Percentiles rank a stretch among this genome's conserved stretches.
Evolutionary conservation across 169 alveolate species (phyloP).

Genomic region (Plasmodium fragile): DNA sequence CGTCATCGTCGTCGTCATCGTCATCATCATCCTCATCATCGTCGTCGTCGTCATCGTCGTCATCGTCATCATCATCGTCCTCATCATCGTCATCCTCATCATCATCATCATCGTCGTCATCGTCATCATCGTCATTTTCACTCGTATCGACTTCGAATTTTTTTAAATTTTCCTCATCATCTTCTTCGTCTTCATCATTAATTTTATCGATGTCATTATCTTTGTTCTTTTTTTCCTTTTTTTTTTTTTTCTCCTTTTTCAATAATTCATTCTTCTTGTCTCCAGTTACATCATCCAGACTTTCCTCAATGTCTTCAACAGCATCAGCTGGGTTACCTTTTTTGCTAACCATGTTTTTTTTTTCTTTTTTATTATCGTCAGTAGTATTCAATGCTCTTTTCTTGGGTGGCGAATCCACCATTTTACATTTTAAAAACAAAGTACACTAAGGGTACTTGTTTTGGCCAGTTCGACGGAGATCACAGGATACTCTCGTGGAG

Average conservation of each 20-base stretch:
- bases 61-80: constrained; percentile 66
- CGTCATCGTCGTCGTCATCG: constrained; percentile 71
- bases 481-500: not conserved
- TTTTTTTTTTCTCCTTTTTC: constrained; percentile 60
- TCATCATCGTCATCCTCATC: constrained; percentile 36
- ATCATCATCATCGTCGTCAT: constrained; percentile 10
- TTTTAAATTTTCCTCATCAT: constrained; percentile 42
- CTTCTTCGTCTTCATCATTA: constrained; percentile 53
- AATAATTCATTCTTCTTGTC: constrained; percentile 24
- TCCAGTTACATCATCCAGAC: constrained; percentile 13
- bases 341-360: constrained; percentile 63
- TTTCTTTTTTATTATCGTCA: constrained; percentile 45
- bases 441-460: constrained; percentile 53
- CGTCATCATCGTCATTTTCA: constrained; percentile 48
- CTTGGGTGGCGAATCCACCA: constrained; percentile 71
- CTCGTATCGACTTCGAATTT: constrained; percentile 48
- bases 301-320: constrained; percentile 51
- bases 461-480: not conserved
- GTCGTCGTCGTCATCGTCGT: constrained; percentile 61
- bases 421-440: constrained; percentile 57
- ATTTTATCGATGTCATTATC: constrained; percentile 35
- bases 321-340: constrained; percentile 49
- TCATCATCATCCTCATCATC: constrained; percentile 74
- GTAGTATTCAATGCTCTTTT: constrained; percentile 57
- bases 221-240: constrained; percentile 59